Evolutionary conservation across 768 basidiomycete genomes (phyloP).

Genomic region (Amanita brunnescens): DNA sequence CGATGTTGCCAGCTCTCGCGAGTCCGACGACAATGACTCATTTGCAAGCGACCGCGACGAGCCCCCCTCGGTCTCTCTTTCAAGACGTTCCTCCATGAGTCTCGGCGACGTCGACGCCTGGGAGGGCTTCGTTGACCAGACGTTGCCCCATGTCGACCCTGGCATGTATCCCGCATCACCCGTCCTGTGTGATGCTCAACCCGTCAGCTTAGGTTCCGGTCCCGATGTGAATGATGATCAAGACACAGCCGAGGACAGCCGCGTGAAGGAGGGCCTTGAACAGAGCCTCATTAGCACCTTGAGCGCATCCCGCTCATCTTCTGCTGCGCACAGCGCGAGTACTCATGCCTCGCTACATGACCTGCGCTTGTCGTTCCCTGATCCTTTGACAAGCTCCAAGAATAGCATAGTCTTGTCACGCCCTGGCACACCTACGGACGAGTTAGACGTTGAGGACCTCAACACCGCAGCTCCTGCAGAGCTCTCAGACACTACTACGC

Average conservation of each 20-base stretch:
- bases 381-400: slow-evolving; percentile 67
- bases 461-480: slow-evolving; percentile 12
- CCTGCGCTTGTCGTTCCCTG: slow-evolving; percentile 75
- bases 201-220: slow-evolving; percentile 19
- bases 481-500: slow-evolving; percentile 10
- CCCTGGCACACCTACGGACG: slow-evolving; percentile 34
- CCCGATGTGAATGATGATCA: slow-evolving; percentile 23
- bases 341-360: slow-evolving; percentile 59
- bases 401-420: slow-evolving; percentile 54
- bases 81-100: slow-evolving; percentile 65
- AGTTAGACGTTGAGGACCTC: slow-evolving; percentile 13
- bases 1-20: slow-evolving; percentile 61
- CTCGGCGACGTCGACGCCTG: slow-evolving; percentile 63
- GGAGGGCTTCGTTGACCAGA: slow-evolving; percentile 72
- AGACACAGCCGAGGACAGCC: slow-evolving; percentile 53
- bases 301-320: slow-evolving; percentile 63
- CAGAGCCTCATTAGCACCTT: slow-evolving; percentile 80
- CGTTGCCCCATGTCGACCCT: slow-evolving; percentile 19
- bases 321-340: slow-evolving; percentile 39
- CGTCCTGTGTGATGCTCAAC: slow-evolving; percentile 23
- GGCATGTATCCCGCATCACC: slow-evolving; percentile 25
- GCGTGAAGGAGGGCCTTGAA: slow-evolving; percentile 66
- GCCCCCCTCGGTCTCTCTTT: slow-evolving; percentile 41
- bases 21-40: slow-evolving; percentile 67
- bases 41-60: slow-evolving; percentile 58